A percentile compares a stretch with the other conserved stretches of the same genome.
phyloP scores from a whole-genome alignment of 306 rosid genomes.

The Rosa lucieae region DNA sequence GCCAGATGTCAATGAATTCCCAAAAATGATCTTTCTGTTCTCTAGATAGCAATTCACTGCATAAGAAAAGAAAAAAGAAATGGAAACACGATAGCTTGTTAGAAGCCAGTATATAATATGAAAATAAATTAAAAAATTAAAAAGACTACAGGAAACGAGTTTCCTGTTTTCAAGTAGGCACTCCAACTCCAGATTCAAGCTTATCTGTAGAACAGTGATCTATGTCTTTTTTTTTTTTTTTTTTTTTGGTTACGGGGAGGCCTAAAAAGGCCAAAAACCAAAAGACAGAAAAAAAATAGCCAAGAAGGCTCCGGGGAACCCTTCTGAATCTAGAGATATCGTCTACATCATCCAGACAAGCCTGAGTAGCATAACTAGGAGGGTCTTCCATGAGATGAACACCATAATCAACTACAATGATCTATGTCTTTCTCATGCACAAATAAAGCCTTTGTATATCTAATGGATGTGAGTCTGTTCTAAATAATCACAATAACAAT shows the following conservation, averaged over 20 bases:
- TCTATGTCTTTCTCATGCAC: background rate
- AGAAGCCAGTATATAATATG: background rate
- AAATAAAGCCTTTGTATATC: background rate
- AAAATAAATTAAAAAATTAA: background rate
- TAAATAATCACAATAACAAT: background rate
- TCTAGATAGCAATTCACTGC: conserved; percentile 79
- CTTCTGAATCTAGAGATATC: too few species aligned
- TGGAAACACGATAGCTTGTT: conserved; percentile 6
- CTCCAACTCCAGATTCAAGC: background rate
- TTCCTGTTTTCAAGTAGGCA: background rate
- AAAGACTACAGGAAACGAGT: too few species aligned
- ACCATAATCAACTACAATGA: too few species aligned
- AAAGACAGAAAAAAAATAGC: too few species aligned
- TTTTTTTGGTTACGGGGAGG: too few species aligned
- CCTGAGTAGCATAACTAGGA: too few species aligned
- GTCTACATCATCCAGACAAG: too few species aligned
- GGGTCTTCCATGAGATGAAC: too few species aligned
- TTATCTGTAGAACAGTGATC: background rate
- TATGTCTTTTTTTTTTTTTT: background rate
- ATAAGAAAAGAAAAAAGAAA: conserved; percentile 13
- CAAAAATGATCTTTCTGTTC: conserved; percentile 60
- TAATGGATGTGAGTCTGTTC: background rate
- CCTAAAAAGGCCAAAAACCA: too few species aligned
- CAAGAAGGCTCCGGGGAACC: too few species aligned
- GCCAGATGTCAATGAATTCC: conserved; percentile 84